A percentile compares a stretch with the other conserved stretches of the same genome.
Conservation (phyloP, 768 basidiomycete genomes). For the Termitomyces sp. region DNA sequence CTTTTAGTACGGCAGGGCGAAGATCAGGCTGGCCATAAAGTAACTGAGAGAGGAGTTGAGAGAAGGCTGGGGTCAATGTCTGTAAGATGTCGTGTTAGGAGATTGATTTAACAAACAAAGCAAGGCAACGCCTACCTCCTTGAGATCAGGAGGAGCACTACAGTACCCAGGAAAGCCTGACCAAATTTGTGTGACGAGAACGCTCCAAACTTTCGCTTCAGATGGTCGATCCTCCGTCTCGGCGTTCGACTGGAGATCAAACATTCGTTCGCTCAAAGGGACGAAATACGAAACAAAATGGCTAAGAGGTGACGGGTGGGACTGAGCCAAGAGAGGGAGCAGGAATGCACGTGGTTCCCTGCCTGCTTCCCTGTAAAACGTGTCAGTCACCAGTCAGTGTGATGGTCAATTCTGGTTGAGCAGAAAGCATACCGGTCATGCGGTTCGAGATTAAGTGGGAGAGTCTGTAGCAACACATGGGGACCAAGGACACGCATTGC, state of each 20-base stretch:
- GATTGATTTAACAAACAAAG: slow-evolving; percentile 3
- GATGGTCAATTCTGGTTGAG: not conserved
- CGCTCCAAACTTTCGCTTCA: slow-evolving; percentile 95
- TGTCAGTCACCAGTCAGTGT: not conserved
- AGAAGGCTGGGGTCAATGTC: slow-evolving; percentile 57
- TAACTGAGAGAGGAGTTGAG: slow-evolving; percentile 88
- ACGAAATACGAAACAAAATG: slow-evolving; percentile 93
- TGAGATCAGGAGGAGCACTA: slow-evolving; percentile 72
- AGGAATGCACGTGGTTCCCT: slow-evolving; percentile 88
- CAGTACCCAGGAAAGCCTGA: slow-evolving; percentile 90
- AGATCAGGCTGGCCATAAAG: slow-evolving; percentile 89
- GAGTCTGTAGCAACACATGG: slow-evolving; percentile 62
- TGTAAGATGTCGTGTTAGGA: slow-evolving; percentile 28
- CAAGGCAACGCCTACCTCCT: slow-evolving; percentile 46
- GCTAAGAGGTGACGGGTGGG: slow-evolving; percentile 74
- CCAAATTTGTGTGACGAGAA: slow-evolving; percentile 94
- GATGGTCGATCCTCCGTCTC: slow-evolving; percentile 70
- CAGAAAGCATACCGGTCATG: slow-evolving; percentile 59
- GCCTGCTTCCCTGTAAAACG: slow-evolving; percentile 55
- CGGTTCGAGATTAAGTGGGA: slow-evolving; percentile 89
- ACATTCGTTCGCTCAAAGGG: slow-evolving; percentile 91
- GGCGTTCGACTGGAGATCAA: slow-evolving; percentile 80
- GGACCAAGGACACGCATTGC: slow-evolving; percentile 89
- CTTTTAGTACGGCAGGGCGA: slow-evolving; percentile 77
- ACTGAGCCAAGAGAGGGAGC: slow-evolving; percentile 79